A percentile compares a stretch with the other conserved stretches of the same genome.
phyloP scores from a whole-genome alignment of 2,329 filamentous ascomycete genomes.

The Botryosphaeria dothidea region DNA sequence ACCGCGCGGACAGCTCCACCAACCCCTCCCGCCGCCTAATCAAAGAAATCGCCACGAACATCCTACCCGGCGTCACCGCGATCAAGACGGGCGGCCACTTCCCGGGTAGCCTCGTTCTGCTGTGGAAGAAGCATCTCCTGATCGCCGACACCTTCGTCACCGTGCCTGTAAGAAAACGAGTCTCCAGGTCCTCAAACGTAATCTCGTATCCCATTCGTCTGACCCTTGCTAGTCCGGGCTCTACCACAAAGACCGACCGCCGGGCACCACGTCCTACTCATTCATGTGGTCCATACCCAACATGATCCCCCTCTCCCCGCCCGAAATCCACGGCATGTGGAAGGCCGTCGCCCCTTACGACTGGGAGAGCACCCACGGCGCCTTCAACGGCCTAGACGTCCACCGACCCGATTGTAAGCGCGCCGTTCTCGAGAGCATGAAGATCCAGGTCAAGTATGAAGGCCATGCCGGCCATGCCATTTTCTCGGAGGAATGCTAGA shows the following conservation, averaged over 20 bases:
- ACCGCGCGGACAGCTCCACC: conserved; percentile 44
- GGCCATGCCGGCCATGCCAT: conserved; percentile 49
- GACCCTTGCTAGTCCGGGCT: conserved; percentile 30
- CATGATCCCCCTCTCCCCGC: conserved; percentile 67
- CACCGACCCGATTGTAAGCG: conserved; percentile 57
- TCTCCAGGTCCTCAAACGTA: too few relatives aligned
- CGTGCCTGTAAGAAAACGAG: conserved; percentile 62
- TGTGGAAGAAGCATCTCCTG: conserved; percentile 63
- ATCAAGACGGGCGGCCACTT: conserved; percentile 80
- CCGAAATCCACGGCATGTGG: conserved; percentile 70
- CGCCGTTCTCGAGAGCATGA: conserved; percentile 72
- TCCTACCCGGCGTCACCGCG: conserved; percentile 54
- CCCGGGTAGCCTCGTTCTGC: conserved; percentile 68
- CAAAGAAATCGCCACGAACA: conserved; percentile 10
- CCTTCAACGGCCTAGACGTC: conserved; percentile 66
- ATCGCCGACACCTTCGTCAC: conserved; percentile 77
- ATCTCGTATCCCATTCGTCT: too few relatives aligned
- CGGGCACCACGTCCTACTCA: conserved; percentile 49
- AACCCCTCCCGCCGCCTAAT: conserved; percentile 33
- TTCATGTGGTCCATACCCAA: conserved; percentile 81
- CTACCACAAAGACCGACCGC: conserved; percentile 24
- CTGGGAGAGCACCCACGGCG: conserved; percentile 68
- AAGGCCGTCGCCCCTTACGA: conserved; percentile 60
- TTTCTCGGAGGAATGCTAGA: conserved; percentile 27
- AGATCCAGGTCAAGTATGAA: conserved; percentile 60